A percentile compares a stretch with the other conserved stretches of the same genome.
Evolutionary conservation across 2,329 filamentous ascomycete species (phyloP).

Genomic region (Teratosphaeria destructans): DNA sequence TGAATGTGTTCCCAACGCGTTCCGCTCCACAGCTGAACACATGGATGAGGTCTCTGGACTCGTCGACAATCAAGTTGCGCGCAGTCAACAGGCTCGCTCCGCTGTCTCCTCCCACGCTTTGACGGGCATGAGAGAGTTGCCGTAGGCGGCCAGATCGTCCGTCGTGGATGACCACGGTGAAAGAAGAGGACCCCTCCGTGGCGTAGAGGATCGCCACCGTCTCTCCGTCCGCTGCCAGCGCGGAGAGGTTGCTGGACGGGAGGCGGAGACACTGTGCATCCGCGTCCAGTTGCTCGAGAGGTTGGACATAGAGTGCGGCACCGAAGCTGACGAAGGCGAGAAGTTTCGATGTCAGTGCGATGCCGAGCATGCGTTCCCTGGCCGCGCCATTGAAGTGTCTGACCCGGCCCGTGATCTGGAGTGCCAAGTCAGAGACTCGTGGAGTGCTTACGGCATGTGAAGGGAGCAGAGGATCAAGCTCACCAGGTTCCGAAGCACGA

Average conservation of each 20-base stretch:
- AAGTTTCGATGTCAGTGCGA: background rate
- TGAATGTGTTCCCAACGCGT: background rate
- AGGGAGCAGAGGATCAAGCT: background rate
- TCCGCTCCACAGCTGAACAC: background rate
- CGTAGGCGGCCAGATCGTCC: background rate
- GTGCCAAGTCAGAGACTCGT: background rate
- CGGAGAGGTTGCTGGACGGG: background rate
- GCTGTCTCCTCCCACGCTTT: background rate
- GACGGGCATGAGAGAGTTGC: background rate
- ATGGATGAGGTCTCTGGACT: background rate
- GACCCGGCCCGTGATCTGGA: background rate
- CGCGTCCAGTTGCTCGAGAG: background rate
- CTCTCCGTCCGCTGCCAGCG: background rate
- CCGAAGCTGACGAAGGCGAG: background rate
- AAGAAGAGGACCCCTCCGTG: background rate
- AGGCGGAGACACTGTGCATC: background rate
- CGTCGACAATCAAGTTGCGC: background rate
- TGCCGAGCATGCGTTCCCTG: background rate
- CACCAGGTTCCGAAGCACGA: slow-evolving; percentile 11
- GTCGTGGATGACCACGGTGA: background rate
- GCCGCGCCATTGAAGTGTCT: background rate
- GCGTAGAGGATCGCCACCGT: background rate
- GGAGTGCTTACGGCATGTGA: background rate
- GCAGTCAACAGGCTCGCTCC: background rate
- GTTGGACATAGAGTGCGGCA: background rate